These are phyloP conservation scores for Aspergillus uvarum DNA, from an alignment of 2,329 filamentous ascomycete genomes.

Conservation along the genomic window DNA sequence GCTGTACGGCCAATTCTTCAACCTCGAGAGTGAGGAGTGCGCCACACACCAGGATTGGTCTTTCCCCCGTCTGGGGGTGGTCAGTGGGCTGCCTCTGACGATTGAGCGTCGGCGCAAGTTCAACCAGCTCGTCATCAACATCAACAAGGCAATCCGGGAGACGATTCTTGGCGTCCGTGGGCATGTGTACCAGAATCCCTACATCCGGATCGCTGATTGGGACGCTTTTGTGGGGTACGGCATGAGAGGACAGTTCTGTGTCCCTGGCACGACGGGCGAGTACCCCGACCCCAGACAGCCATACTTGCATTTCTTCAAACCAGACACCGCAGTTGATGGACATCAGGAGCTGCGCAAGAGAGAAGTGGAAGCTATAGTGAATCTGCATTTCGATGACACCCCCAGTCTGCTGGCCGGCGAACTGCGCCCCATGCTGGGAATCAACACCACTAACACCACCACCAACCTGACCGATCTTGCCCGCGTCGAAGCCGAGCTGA, in stretches of 20 bases:
- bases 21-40: too few relatives aligned
- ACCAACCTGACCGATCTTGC: too few relatives aligned
- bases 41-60: constrained; percentile 1
- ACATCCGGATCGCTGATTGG: constrained; percentile 29
- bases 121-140: constrained; percentile 8
- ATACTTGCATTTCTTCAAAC: constrained; percentile 38
- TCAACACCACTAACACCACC: too few relatives aligned
- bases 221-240: constrained; percentile 24
- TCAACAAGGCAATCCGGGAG: not conserved
- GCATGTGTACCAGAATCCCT: constrained; percentile 8
- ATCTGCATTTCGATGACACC: too few relatives aligned
- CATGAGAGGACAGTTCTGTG: constrained; percentile 35
- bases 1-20: too few relatives aligned
- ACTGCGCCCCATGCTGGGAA: too few relatives aligned
- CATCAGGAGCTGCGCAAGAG: not conserved
- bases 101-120: constrained; percentile 1
- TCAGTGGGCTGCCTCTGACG: not conserved
- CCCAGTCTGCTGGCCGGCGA: too few relatives aligned
- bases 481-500: too few relatives aligned
- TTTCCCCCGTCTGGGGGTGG: not conserved
- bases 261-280: constrained; percentile 14
- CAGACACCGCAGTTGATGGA: constrained; percentile 1
- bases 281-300: constrained; percentile 31
- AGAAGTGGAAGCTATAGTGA: too few relatives aligned
- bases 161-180: not conserved